These are phyloP conservation scores for Scenedesmus sp. DNA, from an alignment of 163 green algal genomes.

Conservation along the genomic window DNA sequence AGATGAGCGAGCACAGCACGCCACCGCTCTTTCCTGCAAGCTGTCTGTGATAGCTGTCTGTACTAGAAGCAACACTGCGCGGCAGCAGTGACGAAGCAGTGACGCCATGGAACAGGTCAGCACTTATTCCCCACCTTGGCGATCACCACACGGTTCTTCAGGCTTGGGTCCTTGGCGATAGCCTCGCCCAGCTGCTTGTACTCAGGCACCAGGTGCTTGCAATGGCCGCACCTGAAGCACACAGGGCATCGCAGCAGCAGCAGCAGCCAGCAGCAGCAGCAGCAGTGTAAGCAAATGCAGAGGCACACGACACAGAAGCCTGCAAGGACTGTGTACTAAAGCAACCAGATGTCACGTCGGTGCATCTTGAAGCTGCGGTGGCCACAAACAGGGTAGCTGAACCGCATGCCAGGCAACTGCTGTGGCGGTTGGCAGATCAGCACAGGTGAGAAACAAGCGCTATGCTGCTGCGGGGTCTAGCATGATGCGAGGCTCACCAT, in stretches of 20 bases:
- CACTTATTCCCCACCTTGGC: conserved; percentile 70
- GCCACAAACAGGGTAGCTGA: not conserved
- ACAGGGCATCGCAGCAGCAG: not conserved
- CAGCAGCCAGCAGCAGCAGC: not conserved
- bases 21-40: not conserved
- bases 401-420: not conserved
- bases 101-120: not conserved
- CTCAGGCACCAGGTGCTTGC: conserved; percentile 72
- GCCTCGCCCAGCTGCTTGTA: conserved; percentile 76
- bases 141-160: conserved; percentile 80
- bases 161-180: conserved; percentile 71
- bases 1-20: not conserved
- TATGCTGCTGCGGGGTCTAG: not conserved
- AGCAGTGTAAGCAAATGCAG: not conserved
- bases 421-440: not conserved
- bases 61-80: no score
- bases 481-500: conserved; percentile 31
- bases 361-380: not conserved
- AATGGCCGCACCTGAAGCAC: conserved; percentile 76
- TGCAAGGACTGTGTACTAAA: not conserved
- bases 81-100: not conserved
- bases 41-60: no score
- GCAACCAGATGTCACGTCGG: not conserved
- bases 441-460: not conserved
- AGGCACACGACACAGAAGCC: no score